Evolutionary conservation across 169 alveolate species (phyloP), one percentile per base, ranked within the genome.

Genomic region (Eimeria nieschulzi): DNA sequence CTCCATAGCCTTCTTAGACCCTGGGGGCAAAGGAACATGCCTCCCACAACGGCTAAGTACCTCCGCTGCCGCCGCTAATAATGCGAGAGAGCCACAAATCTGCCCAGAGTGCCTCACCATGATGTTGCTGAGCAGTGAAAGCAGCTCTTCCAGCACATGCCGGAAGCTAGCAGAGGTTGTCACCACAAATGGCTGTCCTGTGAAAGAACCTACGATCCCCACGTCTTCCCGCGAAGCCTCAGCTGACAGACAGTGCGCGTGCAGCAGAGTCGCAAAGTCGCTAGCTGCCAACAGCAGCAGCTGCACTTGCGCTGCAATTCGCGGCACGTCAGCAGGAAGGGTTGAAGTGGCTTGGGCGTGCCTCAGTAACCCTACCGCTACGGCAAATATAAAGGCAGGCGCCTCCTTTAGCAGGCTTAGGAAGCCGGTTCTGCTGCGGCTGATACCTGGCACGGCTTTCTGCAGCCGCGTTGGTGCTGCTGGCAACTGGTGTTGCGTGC

Each of bases 51-150:
- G 72, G 12, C 87, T 79, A 17, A 79, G 87, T 17, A 33, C 5
- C 66, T 79, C 73, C 23, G 87, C 87, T 79, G 87, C 87, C 23
- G 87, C 87, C 12, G 87, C 87, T 56, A 79, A 56, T 71, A 79
- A 23, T 55, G 87, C 53, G 15, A 79, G 51, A n/a, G 87, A 79
- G 53, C 54, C 87, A 63, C 87, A 63, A 23, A 79, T 56, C 87
- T 79, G 87, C 73, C 51, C 23, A 19, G 72, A 68, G 15, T 79
- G 87, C 33, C 87, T 68, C 46, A 79, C 73, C 33, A 79, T 72
- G 25, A 79, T 59, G 59, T 23, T 33, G 72, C 72, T 79, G 72
- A 79, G 26, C 5, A 79, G 19, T 13, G 87, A 79, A 19, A 79
- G 87, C 87, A 79, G 21, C 72, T 79, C 26, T 39, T 79, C 72